Conservation (phyloP, 805 yeast species). For the Ogataea saltuana region DNA sequence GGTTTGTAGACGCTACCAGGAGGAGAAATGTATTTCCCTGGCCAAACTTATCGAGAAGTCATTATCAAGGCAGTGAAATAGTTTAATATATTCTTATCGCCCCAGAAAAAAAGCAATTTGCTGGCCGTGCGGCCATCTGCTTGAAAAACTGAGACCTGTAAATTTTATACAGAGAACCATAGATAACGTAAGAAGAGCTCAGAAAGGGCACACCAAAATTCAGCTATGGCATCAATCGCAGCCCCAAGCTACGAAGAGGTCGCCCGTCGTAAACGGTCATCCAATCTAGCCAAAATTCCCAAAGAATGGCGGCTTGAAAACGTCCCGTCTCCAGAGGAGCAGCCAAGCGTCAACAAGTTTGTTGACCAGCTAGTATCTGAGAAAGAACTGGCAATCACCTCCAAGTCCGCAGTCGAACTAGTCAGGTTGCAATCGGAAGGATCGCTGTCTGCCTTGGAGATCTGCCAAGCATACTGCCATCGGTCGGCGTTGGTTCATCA, state of each 20-base stretch:
- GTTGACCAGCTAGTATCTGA: constrained; percentile 27
- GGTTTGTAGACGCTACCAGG: constrained; percentile 55
- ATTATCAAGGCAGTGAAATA: background rate
- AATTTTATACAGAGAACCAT: no score
- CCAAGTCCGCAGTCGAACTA: constrained; percentile 28
- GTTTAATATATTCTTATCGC: background rate
- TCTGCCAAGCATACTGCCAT: constrained; percentile 43
- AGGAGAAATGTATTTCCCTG: constrained; percentile 53
- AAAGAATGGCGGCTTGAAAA: constrained; percentile 31
- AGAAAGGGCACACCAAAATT: no score
- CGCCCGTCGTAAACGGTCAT: no score
- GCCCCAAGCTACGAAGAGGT: no score
- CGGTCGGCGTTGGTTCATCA: constrained; percentile 46
- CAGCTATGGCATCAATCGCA: no score
- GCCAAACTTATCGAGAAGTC: constrained; percentile 27
- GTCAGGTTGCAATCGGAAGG: constrained; percentile 32
- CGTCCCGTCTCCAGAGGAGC: constrained; percentile 34
- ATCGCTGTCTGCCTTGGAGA: constrained; percentile 36
- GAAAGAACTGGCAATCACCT: constrained; percentile 26
- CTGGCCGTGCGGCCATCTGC: no score
- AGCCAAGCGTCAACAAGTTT: constrained; percentile 26
- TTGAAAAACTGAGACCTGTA: no score
- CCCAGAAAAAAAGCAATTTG: no score
- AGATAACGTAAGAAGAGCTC: no score
- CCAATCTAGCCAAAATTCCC: constrained; percentile 28